Evolutionary conservation across 441 rosid species (phyloP).

Genomic region (Erodium moschatum): DNA sequence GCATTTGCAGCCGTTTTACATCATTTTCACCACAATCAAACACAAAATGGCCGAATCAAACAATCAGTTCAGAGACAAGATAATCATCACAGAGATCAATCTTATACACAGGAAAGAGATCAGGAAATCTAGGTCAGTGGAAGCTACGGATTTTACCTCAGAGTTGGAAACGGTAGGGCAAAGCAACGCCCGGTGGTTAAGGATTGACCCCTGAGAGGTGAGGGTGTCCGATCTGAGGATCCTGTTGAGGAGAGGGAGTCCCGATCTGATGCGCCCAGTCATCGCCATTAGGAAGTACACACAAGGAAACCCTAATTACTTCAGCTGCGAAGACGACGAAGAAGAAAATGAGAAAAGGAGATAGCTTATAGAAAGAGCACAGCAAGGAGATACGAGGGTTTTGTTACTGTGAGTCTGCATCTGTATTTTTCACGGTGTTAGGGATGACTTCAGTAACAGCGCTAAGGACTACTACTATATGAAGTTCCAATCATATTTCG

Average conservation of each 20-base stretch:
- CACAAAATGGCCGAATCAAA: neutral
- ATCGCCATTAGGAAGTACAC: conserved; percentile 34
- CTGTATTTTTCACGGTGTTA: neutral
- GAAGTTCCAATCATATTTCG: no score
- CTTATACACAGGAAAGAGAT: neutral
- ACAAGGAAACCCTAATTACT: conserved; percentile 23
- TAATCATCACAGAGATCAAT: neutral
- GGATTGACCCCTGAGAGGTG: conserved; percentile 29
- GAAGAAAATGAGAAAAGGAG: neutral
- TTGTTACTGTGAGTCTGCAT: neutral
- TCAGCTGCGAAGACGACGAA: neutral
- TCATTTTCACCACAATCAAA: neutral
- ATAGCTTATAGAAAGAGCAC: neutral
- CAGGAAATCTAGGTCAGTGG: neutral
- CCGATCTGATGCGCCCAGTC: conserved; percentile 63
- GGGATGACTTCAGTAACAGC: no score
- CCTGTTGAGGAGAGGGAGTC: conserved; percentile 42
- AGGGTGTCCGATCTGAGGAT: conserved; percentile 35
- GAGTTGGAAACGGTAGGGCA: conserved; percentile 22
- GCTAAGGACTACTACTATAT: no score
- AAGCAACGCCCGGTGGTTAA: conserved; percentile 27
- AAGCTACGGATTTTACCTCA: conserved; percentile 33
- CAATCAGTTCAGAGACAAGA: neutral
- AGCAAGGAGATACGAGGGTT: neutral
- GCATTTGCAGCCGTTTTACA: neutral